A percentile compares a stretch with the other conserved stretches of the same genome.
phyloP scores from a whole-genome alignment of 2,329 filamentous ascomycete species.

The Madurella fahalii region DNA sequence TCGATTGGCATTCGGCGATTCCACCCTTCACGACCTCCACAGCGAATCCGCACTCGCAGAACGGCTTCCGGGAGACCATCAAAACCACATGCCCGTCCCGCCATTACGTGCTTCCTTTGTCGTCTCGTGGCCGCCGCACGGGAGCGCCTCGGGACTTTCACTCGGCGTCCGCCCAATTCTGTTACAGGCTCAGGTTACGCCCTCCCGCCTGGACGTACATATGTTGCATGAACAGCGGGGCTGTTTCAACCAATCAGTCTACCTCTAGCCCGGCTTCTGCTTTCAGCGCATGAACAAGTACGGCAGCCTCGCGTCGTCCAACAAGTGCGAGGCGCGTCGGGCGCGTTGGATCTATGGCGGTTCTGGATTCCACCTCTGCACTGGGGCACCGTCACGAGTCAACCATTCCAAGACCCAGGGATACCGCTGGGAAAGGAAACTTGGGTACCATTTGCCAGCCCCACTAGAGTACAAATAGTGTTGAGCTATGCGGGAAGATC shows the following conservation, averaged over 20 bases:
- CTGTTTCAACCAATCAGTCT: slow-evolving; percentile 12
- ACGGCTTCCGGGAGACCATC: not conserved
- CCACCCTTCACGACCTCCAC: not conserved
- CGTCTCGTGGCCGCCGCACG: not conserved
- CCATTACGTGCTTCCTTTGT: no score
- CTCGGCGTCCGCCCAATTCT: not conserved
- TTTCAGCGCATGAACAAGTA: slow-evolving; percentile 10
- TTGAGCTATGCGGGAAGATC: no score
- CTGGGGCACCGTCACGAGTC: not conserved
- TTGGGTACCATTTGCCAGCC: no score
- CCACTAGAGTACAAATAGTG: no score
- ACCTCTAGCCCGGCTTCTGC: not conserved
- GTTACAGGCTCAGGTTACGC: no score
- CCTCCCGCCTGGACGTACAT: not conserved
- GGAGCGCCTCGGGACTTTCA: not conserved
- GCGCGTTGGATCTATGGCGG: slow-evolving; percentile 5
- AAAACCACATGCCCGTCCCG: not conserved
- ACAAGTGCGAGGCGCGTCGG: slow-evolving; percentile 1
- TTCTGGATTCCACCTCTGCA: not conserved
- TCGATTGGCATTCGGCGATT: slow-evolving; percentile 13
- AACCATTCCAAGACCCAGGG: not conserved
- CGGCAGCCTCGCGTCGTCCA: not conserved
- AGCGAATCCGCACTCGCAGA: slow-evolving; percentile 14
- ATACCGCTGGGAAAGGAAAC: not conserved
- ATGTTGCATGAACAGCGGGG: slow-evolving; percentile 15